phyloP scores from a whole-genome alignment of 2,329 filamentous ascomycete species.

The Elsinoe perseae region DNA sequence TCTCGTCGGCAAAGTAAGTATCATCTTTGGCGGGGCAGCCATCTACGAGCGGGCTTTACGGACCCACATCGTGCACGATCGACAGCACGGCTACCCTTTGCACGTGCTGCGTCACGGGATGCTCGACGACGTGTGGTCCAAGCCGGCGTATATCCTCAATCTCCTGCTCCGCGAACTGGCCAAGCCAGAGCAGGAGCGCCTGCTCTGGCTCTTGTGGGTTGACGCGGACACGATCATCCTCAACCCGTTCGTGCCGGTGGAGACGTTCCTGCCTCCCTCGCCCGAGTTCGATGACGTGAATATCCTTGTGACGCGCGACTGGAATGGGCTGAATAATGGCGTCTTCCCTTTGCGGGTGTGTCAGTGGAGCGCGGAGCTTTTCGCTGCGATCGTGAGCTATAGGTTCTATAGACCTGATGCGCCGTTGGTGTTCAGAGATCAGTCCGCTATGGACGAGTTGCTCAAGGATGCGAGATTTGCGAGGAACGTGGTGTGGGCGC shows the following conservation, averaged over 20 bases:
- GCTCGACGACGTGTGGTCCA: constrained; percentile 39
- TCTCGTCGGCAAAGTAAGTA: constrained; percentile 34
- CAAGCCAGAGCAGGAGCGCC: constrained; percentile 32
- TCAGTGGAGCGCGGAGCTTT: constrained; percentile 34
- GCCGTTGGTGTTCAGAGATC: constrained; percentile 33
- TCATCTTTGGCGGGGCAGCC: constrained; percentile 33
- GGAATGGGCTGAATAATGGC: constrained; percentile 38
- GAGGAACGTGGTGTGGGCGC: constrained; percentile 30
- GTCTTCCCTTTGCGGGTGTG: constrained; percentile 37
- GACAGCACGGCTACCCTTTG: constrained; percentile 36
- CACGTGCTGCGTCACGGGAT: constrained; percentile 36
- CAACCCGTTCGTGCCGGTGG: constrained; percentile 36
- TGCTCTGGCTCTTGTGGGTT: constrained; percentile 40
- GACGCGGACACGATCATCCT: constrained; percentile 40
- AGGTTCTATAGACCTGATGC: constrained; percentile 33
- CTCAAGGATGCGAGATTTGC: constrained; percentile 30
- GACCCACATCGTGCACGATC: constrained; percentile 36
- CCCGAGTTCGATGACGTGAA: constrained; percentile 31
- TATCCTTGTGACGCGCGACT: constrained; percentile 34
- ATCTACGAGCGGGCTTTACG: constrained; percentile 36
- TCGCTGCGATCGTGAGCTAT: constrained; percentile 34
- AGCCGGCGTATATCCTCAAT: constrained; percentile 38
- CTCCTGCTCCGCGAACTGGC: constrained; percentile 33
- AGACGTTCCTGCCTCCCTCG: constrained; percentile 34
- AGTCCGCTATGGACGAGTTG: constrained; percentile 36